Evolutionary conservation across 2,329 filamentous ascomycete genomes (phyloP), one percentile per base, ranked within the genome.

Genomic region (Leptographium wingfieldii): DNA sequence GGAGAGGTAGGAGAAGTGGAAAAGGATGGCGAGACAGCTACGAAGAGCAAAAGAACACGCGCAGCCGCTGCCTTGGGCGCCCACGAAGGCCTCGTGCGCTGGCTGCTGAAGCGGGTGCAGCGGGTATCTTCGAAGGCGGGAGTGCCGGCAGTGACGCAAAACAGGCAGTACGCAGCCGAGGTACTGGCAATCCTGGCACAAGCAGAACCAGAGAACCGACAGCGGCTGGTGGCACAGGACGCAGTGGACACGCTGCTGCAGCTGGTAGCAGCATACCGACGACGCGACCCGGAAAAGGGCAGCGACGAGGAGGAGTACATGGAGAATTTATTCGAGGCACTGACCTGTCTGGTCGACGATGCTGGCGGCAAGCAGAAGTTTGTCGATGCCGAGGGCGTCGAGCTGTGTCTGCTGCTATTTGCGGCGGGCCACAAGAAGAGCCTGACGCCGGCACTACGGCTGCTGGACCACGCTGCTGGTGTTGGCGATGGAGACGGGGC

Each of bases 81-180:
- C 61, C 82, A 92, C 62, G 81, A 83, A 6, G 76, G 75, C 9
- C 75, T 96, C 0, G 70, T 96, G 9, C 31, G 25, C 11, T 97
- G 90, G 90, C 79, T 99, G 3, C 75, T 96, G 43, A 73, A 79
- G 56, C 82, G 94, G 56, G 87, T 90, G 63, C 84, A 87, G 65
- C 79, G 77, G 60, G 80, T 80, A 57, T 90, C 96, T 70, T 6
- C 25, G 2, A 46, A 40, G 7, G 19, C 25, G 22, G 40, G 29
- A 7, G 55, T 46, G 16, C 11, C 56, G 10, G 55, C 78, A 0
- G 82, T 95, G 0, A 80, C 83, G 5, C 94, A 99, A 70, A 99
- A 99, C 70, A 95, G 94, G 70, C 92, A 96, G 70, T 99, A 97
- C 70, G 83, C 91, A 0, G 90, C 92, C 19, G 94, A 99, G 73